Conservation (phyloP, 2,329 filamentous ascomycete species). For the Monosporascus sp. region DNA sequence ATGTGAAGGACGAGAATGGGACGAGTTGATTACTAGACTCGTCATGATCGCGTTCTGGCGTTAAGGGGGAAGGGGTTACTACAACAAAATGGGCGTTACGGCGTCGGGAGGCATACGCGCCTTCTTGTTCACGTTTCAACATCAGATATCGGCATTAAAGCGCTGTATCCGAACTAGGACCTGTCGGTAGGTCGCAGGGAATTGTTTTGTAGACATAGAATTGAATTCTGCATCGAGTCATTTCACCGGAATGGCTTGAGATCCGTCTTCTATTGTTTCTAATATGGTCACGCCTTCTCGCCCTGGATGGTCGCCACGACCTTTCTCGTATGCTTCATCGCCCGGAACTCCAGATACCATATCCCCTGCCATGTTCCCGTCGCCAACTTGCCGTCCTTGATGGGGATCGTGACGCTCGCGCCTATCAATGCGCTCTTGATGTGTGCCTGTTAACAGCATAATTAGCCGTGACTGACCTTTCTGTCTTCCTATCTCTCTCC, state of each 20-base stretch:
- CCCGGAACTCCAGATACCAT: slow-evolving; percentile 90
- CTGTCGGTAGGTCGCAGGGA: no score
- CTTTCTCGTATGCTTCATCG: slow-evolving; percentile 67
- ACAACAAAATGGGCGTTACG: slow-evolving; percentile 3
- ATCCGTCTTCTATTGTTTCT: neutral
- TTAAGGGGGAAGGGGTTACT: neutral
- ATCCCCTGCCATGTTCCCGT: slow-evolving; percentile 79
- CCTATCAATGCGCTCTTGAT: slow-evolving; percentile 89
- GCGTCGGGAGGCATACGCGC: neutral
- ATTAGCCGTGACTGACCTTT: no score
- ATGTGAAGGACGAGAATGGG: slow-evolving; percentile 21
- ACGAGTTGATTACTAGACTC: slow-evolving; percentile 6
- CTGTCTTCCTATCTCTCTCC: no score
- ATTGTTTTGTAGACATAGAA: no score
- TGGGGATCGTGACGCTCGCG: slow-evolving; percentile 84
- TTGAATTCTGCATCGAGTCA: no score
- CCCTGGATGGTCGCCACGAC: slow-evolving; percentile 94
- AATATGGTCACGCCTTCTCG: slow-evolving; percentile 49
- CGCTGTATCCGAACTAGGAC: no score
- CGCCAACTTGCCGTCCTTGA: slow-evolving; percentile 73
- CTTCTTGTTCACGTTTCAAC: neutral
- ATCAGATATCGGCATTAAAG: no score
- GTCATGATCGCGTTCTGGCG: neutral
- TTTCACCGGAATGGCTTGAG: neutral
- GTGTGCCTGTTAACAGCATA: slow-evolving; percentile 52